These are phyloP conservation scores for Trichopus zeylanicus DNA, from an alignment of 116 monocot species.

Conservation along the genomic window DNA sequence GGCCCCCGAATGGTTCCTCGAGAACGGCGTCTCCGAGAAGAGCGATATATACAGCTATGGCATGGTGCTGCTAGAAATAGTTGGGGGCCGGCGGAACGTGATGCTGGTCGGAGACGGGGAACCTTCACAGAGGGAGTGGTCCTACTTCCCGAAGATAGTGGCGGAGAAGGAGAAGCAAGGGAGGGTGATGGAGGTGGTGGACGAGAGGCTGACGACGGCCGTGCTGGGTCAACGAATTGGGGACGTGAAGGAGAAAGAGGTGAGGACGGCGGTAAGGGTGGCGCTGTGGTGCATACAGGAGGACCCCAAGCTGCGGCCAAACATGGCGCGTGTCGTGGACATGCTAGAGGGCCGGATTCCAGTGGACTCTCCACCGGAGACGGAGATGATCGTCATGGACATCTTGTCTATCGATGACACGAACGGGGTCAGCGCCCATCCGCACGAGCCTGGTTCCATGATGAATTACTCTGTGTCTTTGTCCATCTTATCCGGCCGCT, in stretches of 20 bases:
- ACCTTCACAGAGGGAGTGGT: conserved; percentile 17
- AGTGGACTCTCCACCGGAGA: conserved; percentile 37
- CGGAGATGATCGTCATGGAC: conserved; percentile 39
- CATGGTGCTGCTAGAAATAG: conserved; percentile 55
- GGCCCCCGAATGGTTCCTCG: conserved; percentile 69
- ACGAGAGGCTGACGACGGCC: conserved; percentile 24
- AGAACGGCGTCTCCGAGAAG: conserved; percentile 31
- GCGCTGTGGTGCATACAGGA: conserved; percentile 78
- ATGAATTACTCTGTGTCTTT: conserved; percentile 1
- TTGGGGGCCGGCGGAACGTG: conserved; percentile 43
- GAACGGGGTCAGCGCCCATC: too few relatives aligned
- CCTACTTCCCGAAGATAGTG: conserved; percentile 53
- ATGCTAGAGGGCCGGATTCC: conserved; percentile 40
- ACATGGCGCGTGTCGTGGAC: conserved; percentile 48
- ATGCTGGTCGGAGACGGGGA: conserved; percentile 2
- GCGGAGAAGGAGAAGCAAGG: conserved; percentile 44
- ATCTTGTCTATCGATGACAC: conserved; percentile 8
- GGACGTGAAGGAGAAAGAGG: conserved; percentile 26
- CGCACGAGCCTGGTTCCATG: background rate
- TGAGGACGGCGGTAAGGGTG: conserved; percentile 23
- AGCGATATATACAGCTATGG: conserved; percentile 73
- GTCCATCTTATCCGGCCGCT: too few relatives aligned
- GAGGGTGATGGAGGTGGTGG: conserved; percentile 58
- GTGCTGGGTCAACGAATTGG: too few relatives aligned
- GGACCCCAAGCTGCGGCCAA: conserved; percentile 36